These are phyloP conservation scores for Gillenia trifoliata DNA, from an alignment of 306 rosid genomes.

Conservation along the genomic window DNA sequence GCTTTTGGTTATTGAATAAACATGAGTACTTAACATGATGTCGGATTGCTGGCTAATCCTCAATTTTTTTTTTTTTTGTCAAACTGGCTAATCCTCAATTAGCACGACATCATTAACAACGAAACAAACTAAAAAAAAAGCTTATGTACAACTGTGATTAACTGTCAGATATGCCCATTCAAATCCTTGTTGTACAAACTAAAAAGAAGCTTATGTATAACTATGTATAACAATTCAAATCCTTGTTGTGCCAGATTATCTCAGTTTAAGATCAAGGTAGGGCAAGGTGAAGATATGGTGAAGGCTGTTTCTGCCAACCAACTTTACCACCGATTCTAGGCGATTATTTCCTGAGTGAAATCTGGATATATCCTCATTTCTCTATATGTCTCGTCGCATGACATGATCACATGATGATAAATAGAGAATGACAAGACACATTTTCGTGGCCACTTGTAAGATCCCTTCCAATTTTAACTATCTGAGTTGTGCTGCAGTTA, in stretches of 20 bases:
- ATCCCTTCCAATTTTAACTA: not conserved
- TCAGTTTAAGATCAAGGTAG: not conserved
- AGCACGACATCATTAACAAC: not conserved
- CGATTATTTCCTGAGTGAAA: no score
- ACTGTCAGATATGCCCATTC: not conserved
- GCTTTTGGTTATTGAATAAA: not conserved
- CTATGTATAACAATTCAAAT: no score
- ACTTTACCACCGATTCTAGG: no score
- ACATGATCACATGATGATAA: not conserved
- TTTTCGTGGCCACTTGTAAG: no score
- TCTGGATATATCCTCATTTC: no score
- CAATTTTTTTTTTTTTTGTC: no score
- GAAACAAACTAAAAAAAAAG: not conserved
- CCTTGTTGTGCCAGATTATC: not conserved
- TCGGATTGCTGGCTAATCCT: slow-evolving; percentile 7
- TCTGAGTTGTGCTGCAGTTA: not conserved
- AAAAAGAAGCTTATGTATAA: no score
- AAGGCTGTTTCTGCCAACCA: not conserved
- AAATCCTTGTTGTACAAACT: not conserved
- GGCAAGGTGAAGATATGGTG: not conserved
- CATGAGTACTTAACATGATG: slow-evolving; percentile 14
- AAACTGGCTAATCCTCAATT: not conserved
- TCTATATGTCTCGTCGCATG: no score
- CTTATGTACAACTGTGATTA: not conserved
- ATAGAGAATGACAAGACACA: no score